phyloP scores from a whole-genome alignment of 495 filamentous ascomycete species.

The Aspergillus bertholletiae region DNA sequence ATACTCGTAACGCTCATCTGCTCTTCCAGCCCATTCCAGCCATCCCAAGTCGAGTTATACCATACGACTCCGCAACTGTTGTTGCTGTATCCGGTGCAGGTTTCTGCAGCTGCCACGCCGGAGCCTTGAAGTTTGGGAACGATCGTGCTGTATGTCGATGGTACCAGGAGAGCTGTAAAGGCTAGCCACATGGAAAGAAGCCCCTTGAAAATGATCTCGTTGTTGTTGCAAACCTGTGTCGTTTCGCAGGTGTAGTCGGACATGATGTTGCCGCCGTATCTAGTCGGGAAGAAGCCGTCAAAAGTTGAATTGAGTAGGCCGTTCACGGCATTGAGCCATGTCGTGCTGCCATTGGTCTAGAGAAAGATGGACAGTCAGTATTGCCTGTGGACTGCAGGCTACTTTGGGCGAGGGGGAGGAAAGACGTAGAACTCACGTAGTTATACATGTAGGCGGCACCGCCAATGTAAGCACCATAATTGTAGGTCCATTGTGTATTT shows the following conservation, averaged over 20 bases:
- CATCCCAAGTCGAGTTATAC: slow-evolving; percentile 45
- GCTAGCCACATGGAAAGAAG: slow-evolving; percentile 70
- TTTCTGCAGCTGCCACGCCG: slow-evolving; percentile 56
- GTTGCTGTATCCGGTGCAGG: slow-evolving; percentile 52
- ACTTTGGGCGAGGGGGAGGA: too few relatives aligned
- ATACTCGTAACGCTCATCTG: slow-evolving; percentile 59
- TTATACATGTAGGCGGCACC: slow-evolving; percentile 83
- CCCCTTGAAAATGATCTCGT: slow-evolving; percentile 73
- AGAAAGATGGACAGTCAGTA: slow-evolving; percentile 19
- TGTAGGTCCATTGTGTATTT: slow-evolving; percentile 71
- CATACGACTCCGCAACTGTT: slow-evolving; percentile 52
- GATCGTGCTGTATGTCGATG: slow-evolving; percentile 57
- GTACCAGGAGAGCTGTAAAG: too few relatives aligned
- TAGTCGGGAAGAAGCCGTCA: slow-evolving; percentile 50
- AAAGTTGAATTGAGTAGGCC: slow-evolving; percentile 52
- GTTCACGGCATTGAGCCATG: slow-evolving; percentile 57
- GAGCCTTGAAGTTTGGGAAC: slow-evolving; percentile 56
- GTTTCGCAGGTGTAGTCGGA: slow-evolving; percentile 69
- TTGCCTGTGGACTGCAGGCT: too few relatives aligned
- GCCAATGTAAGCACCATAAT: slow-evolving; percentile 67
- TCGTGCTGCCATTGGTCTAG: slow-evolving; percentile 39
- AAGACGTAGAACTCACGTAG: slow-evolving; percentile 48
- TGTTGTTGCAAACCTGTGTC: slow-evolving; percentile 60
- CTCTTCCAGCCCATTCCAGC: slow-evolving; percentile 48
- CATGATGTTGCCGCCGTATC: slow-evolving; percentile 52